Evolutionary conservation across 306 rosid species (phyloP).

Genomic region (Malus fusca): DNA sequence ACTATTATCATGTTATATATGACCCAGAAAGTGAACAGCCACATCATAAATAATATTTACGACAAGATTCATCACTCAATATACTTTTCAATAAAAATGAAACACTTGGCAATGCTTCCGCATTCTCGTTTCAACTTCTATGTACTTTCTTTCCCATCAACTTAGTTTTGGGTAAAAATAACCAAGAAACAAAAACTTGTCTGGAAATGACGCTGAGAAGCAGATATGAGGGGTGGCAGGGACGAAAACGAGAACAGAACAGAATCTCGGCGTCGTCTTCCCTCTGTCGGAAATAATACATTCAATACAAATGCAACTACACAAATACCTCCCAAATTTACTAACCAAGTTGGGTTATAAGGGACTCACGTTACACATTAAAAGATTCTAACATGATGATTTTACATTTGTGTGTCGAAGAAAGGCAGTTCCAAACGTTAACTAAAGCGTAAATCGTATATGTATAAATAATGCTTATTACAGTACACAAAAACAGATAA

Average conservation of each 20-base stretch:
- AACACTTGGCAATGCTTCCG: too few species aligned
- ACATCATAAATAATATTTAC: too few species aligned
- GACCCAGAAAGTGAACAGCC: too few species aligned
- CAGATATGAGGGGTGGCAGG: background rate
- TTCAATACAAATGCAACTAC: background rate
- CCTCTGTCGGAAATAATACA: background rate
- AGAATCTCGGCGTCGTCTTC: background rate
- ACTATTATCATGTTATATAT: too few species aligned
- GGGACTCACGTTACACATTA: background rate
- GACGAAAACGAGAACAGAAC: background rate
- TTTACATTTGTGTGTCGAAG: background rate
- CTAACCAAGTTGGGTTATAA: background rate
- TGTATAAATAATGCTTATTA: background rate
- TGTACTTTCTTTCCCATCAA: too few species aligned
- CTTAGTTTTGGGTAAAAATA: too few species aligned
- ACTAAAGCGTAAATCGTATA: background rate
- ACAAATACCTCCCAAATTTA: background rate
- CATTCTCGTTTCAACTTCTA: too few species aligned
- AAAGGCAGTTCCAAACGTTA: background rate
- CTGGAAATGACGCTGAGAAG: background rate
- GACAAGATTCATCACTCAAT: too few species aligned
- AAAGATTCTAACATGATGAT: background rate
- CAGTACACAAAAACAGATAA: conserved; percentile 9
- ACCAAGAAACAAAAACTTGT: background rate
- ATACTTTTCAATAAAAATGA: too few species aligned